Percentiles rank a stretch among this genome's conserved stretches.
These are phyloP conservation scores for Penicillium crystallinum DNA, from an alignment of 495 filamentous ascomycete genomes.

Conservation along the genomic window DNA sequence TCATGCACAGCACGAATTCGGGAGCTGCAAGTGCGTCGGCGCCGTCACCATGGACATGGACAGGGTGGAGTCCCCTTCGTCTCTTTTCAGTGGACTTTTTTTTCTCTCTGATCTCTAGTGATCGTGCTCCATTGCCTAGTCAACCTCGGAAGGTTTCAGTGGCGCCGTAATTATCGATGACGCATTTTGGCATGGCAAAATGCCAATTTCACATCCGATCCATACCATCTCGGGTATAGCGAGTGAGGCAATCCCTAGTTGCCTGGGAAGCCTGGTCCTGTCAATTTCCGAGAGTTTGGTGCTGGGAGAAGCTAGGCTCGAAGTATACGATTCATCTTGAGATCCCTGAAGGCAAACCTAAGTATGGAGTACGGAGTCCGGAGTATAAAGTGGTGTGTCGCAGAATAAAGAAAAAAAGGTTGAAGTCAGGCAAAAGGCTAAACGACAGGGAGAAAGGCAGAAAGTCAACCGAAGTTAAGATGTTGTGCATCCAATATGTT, in stretches of 20 bases:
- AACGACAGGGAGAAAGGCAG: neutral
- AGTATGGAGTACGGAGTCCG: too few relatives aligned
- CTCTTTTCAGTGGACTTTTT: neutral
- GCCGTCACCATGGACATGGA: conserved; percentile 27
- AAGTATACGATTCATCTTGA: conserved; percentile 1
- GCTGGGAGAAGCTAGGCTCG: conserved; percentile 12
- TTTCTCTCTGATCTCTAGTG: neutral
- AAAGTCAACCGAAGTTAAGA: neutral
- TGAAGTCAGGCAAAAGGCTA: conserved; percentile 3
- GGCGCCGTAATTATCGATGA: conserved; percentile 14
- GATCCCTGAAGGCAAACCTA: neutral
- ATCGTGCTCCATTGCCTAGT: neutral
- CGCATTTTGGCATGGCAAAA: conserved; percentile 12
- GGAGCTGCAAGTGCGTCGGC: conserved; percentile 25
- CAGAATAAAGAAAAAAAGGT: neutral
- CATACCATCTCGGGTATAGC: conserved; percentile 15
- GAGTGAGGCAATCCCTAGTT: conserved; percentile 11
- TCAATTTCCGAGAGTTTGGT: conserved; percentile 26
- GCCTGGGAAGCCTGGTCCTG: conserved; percentile 11
- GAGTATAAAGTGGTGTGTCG: neutral
- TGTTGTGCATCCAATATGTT: conserved; percentile 21
- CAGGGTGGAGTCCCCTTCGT: conserved; percentile 18
- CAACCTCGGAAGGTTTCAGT: neutral
- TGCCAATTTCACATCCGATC: conserved; percentile 14
- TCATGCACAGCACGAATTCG: conserved; percentile 18